Evolutionary conservation across 768 basidiomycete genomes (phyloP).

Genomic region (Pleurotus citrinopileatus): DNA sequence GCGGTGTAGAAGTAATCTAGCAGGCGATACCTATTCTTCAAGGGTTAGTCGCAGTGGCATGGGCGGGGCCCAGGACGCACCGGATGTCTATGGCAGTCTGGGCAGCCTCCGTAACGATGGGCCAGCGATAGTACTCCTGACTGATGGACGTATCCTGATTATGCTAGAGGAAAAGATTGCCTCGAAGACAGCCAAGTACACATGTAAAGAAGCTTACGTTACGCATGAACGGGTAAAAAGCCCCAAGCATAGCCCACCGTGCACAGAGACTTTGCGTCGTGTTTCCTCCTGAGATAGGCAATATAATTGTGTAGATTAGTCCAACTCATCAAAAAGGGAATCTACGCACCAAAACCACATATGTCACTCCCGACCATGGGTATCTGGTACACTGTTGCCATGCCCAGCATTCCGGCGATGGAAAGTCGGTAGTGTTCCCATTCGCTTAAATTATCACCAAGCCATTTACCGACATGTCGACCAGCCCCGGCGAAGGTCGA

Average conservation of each 20-base stretch:
- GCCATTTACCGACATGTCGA: slow-evolving; percentile 67
- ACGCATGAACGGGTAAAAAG: slow-evolving; percentile 79
- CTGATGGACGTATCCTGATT: slow-evolving; percentile 48
- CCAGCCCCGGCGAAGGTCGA: slow-evolving; percentile 75
- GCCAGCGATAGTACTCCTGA: slow-evolving; percentile 73
- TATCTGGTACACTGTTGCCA: slow-evolving; percentile 61
- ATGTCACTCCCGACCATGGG: slow-evolving; percentile 81
- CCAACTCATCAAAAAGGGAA: not conserved
- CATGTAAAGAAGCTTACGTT: slow-evolving; percentile 60
- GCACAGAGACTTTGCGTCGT: slow-evolving; percentile 70
- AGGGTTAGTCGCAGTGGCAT: no score
- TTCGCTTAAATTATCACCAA: slow-evolving; percentile 60
- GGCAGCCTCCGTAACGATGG: slow-evolving; percentile 53
- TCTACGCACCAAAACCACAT: slow-evolving; percentile 55
- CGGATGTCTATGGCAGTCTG: slow-evolving; percentile 59
- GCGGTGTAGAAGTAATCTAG: slow-evolving; percentile 73
- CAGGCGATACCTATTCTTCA: slow-evolving; percentile 65
- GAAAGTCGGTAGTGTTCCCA: slow-evolving; percentile 61
- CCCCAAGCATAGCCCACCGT: slow-evolving; percentile 75
- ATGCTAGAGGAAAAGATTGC: slow-evolving; percentile 43
- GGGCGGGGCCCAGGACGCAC: slow-evolving; percentile 36
- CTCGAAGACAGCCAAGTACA: no score
- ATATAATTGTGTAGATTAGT: no score
- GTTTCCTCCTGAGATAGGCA: slow-evolving; percentile 43
- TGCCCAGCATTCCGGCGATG: slow-evolving; percentile 65